Evolutionary conservation across 2,329 filamentous ascomycete genomes (phyloP), one percentile per base, ranked within the genome.

Genomic region (Colletotrichum siamense): DNA sequence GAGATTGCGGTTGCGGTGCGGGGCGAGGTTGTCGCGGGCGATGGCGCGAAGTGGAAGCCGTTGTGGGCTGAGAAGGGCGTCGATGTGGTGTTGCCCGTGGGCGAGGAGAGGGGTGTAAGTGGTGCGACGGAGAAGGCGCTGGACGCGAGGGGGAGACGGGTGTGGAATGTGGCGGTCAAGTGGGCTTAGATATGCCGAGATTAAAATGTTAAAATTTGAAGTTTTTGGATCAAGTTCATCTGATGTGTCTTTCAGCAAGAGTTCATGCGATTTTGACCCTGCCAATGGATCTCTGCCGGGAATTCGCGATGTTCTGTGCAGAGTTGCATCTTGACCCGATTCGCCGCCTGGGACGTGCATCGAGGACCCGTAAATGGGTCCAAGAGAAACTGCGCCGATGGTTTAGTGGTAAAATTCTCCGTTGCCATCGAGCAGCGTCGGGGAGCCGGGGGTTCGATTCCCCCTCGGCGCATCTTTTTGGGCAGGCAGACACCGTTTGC

Each of bases 401-500:
- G 68, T 70, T 70, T 70, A 70, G 68, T 70, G 68, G 68, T 70
- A 63, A 70, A 70, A 70, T 70, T 70, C 57, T 70, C 57, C 68
- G 68, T 70, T 70, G 68, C 68, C 68, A 70, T 70, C 34, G 0
- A 70, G 57, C 68, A 63, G 68, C 68, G 68, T 70, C 68, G 68
- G 68, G 68, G 68, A 70, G 68, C 68, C 68, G 68, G 68, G 68
- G 68, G 68, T 70, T 70, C 68, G 68, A 70, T 70, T 70, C 68
- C 68, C 68, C 68, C 68, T 70, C 55, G 68, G 68, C 68, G 68
- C 68, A 63, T 3, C 15, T 6, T 6, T 61, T 69, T 69, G n/a
- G n/a, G n/a, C n/a, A n/a, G n/a, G n/a, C n/a, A n/a, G n/a, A n/a
- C n/a, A n/a, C n/a, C n/a, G n/a, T n/a, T n/a, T n/a, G n/a, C 16